phyloP scores from a whole-genome alignment of 2,329 filamentous ascomycete genomes.

The Paraphaeosphaeria minitans region DNA sequence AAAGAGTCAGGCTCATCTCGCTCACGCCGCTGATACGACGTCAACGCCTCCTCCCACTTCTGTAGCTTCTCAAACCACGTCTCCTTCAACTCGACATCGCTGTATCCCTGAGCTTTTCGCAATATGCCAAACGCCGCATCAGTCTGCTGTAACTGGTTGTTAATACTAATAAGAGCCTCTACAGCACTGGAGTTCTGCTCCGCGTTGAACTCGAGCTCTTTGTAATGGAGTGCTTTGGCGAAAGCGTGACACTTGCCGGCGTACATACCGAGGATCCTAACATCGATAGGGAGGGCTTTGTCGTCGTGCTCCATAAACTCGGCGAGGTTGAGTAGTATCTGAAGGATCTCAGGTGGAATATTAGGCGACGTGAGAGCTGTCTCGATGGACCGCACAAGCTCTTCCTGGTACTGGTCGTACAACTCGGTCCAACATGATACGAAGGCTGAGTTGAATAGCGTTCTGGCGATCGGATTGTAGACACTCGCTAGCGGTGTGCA shows the following conservation, averaged over 20 bases:
- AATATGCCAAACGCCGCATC: slow-evolving; percentile 98
- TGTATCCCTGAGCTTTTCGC: slow-evolving; percentile 92
- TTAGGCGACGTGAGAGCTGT: slow-evolving; percentile 93
- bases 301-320: slow-evolving; percentile 99
- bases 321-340: slow-evolving; percentile 90
- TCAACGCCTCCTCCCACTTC: slow-evolving; percentile 95
- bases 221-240: slow-evolving; percentile 97
- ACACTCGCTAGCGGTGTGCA: slow-evolving; percentile 90
- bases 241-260: slow-evolving; percentile 97
- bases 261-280: slow-evolving; percentile 89
- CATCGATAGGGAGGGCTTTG: slow-evolving; percentile 96
- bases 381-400: slow-evolving; percentile 94
- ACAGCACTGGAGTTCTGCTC: slow-evolving; percentile 96
- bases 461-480: slow-evolving; percentile 87
- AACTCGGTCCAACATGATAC: slow-evolving; percentile 99
- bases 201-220: slow-evolving; percentile 96
- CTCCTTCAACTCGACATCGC: slow-evolving; percentile 94
- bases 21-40: slow-evolving; percentile 89
- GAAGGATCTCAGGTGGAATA: slow-evolving; percentile 92
- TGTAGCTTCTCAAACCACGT: slow-evolving; percentile 99
- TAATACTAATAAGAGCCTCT: slow-evolving; percentile 97
- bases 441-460: slow-evolving; percentile 98
- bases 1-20: slow-evolving; percentile 73
- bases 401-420: slow-evolving; percentile 96
- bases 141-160: slow-evolving; percentile 98